These are phyloP conservation scores for Lyophyllum decastes DNA, from an alignment of 768 basidiomycete species.

Conservation along the genomic window DNA sequence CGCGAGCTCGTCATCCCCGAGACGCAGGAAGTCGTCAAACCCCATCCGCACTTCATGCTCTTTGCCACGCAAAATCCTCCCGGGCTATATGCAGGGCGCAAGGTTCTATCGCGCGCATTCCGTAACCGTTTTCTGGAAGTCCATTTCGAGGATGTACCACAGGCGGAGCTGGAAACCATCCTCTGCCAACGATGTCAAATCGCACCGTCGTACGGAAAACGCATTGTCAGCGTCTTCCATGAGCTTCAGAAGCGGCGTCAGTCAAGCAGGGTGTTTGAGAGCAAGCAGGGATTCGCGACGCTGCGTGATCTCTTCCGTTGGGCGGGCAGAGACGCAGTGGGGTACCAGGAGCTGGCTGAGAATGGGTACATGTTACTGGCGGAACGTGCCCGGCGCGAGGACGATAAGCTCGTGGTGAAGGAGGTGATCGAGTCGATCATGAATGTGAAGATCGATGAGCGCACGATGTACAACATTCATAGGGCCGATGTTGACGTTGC, in stretches of 20 bases:
- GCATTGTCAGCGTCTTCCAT: constrained; percentile 88
- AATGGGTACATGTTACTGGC: constrained; percentile 98
- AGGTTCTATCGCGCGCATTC: constrained; percentile 93
- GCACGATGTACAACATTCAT: constrained; percentile 62
- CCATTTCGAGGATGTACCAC: constrained; percentile 96
- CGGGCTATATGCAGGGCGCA: constrained; percentile 92
- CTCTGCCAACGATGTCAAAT: constrained; percentile 91
- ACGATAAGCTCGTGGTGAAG: constrained; percentile 89
- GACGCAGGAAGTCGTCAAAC: constrained; percentile 90
- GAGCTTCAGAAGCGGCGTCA: constrained; percentile 94
- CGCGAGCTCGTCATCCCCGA: constrained; percentile 95
- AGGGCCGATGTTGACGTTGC: constrained; percentile 39
- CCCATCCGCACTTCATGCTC: constrained; percentile 95
- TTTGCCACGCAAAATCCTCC: constrained; percentile 99
- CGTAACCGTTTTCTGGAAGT: constrained; percentile 97
- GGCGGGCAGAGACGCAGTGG: constrained; percentile 88
- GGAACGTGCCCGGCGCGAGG: constrained; percentile 80
- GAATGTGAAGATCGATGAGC: constrained; percentile 82
- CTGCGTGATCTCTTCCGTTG: constrained; percentile 96
- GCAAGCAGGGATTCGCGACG: constrained; percentile 95
- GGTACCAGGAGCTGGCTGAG: constrained; percentile 90
- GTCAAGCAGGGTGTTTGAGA: constrained; percentile 91
- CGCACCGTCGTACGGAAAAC: constrained; percentile 89
- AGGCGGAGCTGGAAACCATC: constrained; percentile 90
- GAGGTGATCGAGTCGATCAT: constrained; percentile 89